These are phyloP conservation scores for Kazachstania bromeliacearum DNA, from an alignment of 805 yeast species.

Conservation along the genomic window DNA sequence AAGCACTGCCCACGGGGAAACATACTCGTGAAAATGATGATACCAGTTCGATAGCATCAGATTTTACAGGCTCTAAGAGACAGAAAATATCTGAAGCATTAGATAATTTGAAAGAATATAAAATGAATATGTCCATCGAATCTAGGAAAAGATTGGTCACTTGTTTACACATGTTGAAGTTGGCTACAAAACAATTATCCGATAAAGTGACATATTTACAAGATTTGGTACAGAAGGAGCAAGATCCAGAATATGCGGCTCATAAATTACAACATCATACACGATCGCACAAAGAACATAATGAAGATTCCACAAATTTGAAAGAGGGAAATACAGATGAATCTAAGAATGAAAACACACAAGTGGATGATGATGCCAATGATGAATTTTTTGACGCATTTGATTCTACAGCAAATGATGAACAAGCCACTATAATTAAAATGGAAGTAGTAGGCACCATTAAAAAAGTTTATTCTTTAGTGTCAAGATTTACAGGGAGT, in stretches of 20 bases:
- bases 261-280: slow-evolving; percentile 12
- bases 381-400: slow-evolving; percentile 30
- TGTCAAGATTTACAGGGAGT: slow-evolving; percentile 74
- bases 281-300: not conserved
- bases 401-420: slow-evolving; percentile 18
- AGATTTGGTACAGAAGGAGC: slow-evolving; percentile 42
- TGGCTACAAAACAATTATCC: slow-evolving; percentile 72
- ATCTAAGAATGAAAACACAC: slow-evolving; percentile 3
- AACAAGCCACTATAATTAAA: slow-evolving; percentile 40
- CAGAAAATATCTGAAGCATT: slow-evolving; percentile 31
- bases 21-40: not conserved
- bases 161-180: slow-evolving; percentile 65
- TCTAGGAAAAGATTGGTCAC: slow-evolving; percentile 68
- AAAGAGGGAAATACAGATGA: not conserved
- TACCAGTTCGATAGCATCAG: not conserved
- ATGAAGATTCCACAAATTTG: no score
- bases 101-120: slow-evolving; percentile 30
- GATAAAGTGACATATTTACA: slow-evolving; percentile 58
- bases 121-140: slow-evolving; percentile 46
- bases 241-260: slow-evolving; percentile 9
- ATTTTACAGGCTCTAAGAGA: slow-evolving; percentile 17
- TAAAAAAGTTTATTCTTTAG: slow-evolving; percentile 74
- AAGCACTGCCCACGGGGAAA: slow-evolving; percentile 8
- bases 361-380: slow-evolving; percentile 18
- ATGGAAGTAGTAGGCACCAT: slow-evolving; percentile 83